Evolutionary conservation across 2,329 filamentous ascomycete genomes (phyloP), one percentile per base, ranked within the genome.

Genomic region (Aspergillus felis): DNA sequence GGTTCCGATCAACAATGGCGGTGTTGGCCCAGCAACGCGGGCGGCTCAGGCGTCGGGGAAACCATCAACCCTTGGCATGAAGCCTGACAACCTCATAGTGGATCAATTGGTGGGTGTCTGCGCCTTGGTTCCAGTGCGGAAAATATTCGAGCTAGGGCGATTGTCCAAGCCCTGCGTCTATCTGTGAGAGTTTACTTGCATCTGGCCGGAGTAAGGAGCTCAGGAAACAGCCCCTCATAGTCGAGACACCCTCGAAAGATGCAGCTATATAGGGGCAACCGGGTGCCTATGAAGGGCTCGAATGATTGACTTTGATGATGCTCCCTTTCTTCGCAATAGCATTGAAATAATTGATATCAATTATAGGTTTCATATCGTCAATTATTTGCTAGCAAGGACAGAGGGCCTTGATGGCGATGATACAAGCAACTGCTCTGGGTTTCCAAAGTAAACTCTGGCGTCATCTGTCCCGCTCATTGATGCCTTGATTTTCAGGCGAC

Each of bases 1-100:
- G 70, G 66, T 69, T 68, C 68, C 64, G 66, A 70, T 74, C 72
- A 75, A 75, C 72, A 75, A 74, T 70, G 62, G 63, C 50, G 59
- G 27, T 51, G 72, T 75, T 74, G 71, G 68, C 72, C 70, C 67
- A 67, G 71, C 71, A 74, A 75, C 72, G 60, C 44, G 20, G 54
- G 57, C 57, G 55, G 58, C 50, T 58, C 59, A 66, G 65, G 67
- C 68, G 69, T 68, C 66, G 61, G 63, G 68, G 65, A 68, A 71
- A 68, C 69, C 63, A 69, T 57, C 58, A 61, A 58, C 61, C 65
- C 63, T 62, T 59, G 59, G 64, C 58, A 65, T 62, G 57, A 55
- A 51, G 49, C 57, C 55, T 54, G 54, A 56, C 28, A 55, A 50
- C 27, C 51, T 22, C 24, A 50, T 17, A 17, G 63, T 65, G 63